A percentile compares a stretch with the other conserved stretches of the same genome.
phyloP scores from a whole-genome alignment of 441 rosid species.

The Eruca vesicaria region DNA sequence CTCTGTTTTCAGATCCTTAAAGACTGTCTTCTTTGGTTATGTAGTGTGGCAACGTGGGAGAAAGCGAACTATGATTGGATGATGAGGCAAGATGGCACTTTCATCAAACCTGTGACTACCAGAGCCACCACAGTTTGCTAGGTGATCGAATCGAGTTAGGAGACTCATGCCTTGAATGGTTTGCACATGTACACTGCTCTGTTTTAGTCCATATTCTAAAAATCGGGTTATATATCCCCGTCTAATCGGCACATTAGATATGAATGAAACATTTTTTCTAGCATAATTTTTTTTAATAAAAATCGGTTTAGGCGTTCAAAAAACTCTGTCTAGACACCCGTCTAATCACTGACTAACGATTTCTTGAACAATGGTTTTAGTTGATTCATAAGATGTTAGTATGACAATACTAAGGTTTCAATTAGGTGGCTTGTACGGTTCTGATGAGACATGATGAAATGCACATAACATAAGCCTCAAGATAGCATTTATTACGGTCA shows the following conservation, averaged over 20 bases:
- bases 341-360: too few species aligned
- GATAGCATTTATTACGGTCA: neutral
- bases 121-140: neutral
- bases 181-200: neutral
- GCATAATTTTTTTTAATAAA: too few species aligned
- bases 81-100: conserved; percentile 22
- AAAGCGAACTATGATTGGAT: conserved; percentile 92
- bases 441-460: neutral
- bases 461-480: neutral
- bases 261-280: too few species aligned
- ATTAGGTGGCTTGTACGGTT: neutral
- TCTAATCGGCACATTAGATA: too few species aligned
- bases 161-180: neutral
- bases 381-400: neutral
- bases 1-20: neutral
- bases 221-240: too few species aligned
- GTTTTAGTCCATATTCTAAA: neutral
- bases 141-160: neutral
- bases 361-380: neutral
- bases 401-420: neutral
- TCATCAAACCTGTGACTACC: neutral
- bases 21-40: conserved; percentile 17
- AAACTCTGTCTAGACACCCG: too few species aligned
- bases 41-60: conserved; percentile 88
- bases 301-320: too few species aligned